Conservation (phyloP, 2,329 filamentous ascomycete species). For the Paraconiothyrium brasiliense region DNA sequence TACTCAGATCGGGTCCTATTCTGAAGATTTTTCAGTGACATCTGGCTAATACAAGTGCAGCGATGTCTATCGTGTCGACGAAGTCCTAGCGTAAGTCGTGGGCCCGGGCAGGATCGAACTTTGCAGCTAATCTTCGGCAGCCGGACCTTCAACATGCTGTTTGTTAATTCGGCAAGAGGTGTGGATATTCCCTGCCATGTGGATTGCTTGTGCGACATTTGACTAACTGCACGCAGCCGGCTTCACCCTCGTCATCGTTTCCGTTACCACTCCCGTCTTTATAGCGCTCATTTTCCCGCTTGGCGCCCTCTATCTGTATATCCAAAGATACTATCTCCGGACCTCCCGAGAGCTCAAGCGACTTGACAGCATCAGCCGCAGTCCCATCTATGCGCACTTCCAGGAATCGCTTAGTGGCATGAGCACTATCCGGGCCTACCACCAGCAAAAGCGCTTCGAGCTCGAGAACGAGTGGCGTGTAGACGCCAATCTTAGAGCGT, state of each 20-base stretch:
- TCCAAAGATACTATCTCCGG: conserved; percentile 95
- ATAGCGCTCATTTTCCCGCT: conserved; percentile 83
- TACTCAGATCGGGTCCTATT: neutral
- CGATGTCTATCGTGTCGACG: conserved; percentile 84
- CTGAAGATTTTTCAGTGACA: neutral
- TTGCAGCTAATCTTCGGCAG: conserved; percentile 46
- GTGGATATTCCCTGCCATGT: conserved; percentile 32
- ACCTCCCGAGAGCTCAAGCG: conserved; percentile 97
- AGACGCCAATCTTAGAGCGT: conserved; percentile 91
- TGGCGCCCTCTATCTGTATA: conserved; percentile 83
- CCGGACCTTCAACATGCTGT: conserved; percentile 94
- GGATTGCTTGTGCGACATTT: conserved; percentile 24
- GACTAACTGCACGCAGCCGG: conserved; percentile 54
- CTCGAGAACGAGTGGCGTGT: conserved; percentile 97
- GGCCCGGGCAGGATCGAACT: conserved; percentile 2
- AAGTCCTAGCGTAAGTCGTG: conserved; percentile 77
- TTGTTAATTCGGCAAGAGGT: conserved; percentile 61
- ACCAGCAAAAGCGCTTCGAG: conserved; percentile 86
- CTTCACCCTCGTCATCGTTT: conserved; percentile 90
- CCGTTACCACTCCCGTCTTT: conserved; percentile 81
- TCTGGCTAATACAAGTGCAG: conserved; percentile 48
- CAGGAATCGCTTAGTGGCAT: conserved; percentile 95
- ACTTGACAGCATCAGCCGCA: conserved; percentile 92
- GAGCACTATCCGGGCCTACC: conserved; percentile 93
- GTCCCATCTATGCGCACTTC: conserved; percentile 97